Conservation (phyloP, 345 rosid species). For the Carallia pectinifolia region DNA sequence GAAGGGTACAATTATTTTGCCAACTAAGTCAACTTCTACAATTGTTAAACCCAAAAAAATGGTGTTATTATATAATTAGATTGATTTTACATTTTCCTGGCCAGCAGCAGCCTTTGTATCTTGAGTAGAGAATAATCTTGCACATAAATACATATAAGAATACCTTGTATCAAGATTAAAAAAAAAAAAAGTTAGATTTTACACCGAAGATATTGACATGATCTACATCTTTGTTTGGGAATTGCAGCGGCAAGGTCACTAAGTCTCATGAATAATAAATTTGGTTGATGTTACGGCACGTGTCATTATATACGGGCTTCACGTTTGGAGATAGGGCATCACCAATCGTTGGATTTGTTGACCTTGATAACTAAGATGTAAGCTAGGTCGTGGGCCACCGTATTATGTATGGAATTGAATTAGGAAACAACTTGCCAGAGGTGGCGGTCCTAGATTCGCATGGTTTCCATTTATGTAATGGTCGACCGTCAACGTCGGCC, state of each 20-base stretch:
- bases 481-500: slow-evolving; percentile 31
- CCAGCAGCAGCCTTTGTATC: too few relatives aligned
- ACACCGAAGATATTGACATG: too few relatives aligned
- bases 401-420: not conserved
- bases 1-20: too few relatives aligned
- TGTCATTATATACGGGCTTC: not conserved
- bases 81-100: too few relatives aligned
- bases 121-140: too few relatives aligned
- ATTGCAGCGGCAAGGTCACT: not conserved
- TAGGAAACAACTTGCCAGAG: not conserved
- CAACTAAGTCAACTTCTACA: too few relatives aligned
- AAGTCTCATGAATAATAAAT: not conserved
- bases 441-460: not conserved
- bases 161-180: too few relatives aligned
- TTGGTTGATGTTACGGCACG: not conserved
- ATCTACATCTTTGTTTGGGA: too few relatives aligned
- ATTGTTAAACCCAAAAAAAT: too few relatives aligned
- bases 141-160: too few relatives aligned
- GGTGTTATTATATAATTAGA: too few relatives aligned
- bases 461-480: not conserved
- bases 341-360: slow-evolving; percentile 27
- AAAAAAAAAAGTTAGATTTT: too few relatives aligned
- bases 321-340: not conserved
- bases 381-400: not conserved
- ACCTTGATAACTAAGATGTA: not conserved